Percentiles rank a stretch among this genome's conserved stretches.
phyloP scores from a whole-genome alignment of 176 grass and related monocot genomes.

The Dactylis glomerata region DNA sequence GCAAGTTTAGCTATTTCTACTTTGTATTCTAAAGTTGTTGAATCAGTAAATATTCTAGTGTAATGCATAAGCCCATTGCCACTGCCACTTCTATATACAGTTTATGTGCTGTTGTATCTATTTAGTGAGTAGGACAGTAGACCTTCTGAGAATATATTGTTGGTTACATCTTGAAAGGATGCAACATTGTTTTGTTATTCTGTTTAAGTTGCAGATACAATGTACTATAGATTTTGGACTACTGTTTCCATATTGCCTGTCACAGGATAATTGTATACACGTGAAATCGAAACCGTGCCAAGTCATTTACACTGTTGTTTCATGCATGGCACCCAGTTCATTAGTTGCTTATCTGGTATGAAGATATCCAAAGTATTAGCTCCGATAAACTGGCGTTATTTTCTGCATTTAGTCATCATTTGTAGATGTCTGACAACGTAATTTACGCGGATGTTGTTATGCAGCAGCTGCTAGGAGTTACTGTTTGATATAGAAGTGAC shows the following conservation, averaged over 20 bases:
- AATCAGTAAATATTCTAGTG: background rate
- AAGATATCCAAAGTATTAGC: background rate
- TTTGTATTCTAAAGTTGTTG: background rate
- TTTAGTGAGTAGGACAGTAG: background rate
- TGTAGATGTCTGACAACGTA: background rate
- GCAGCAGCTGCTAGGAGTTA: background rate
- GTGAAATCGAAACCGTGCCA: background rate
- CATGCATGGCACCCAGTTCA: background rate
- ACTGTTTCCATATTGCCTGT: background rate
- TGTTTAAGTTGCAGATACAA: background rate
- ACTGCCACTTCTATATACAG: background rate
- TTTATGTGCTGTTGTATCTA: background rate
- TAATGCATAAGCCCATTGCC: background rate
- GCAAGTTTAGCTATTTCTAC: background rate
- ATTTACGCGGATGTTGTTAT: background rate
- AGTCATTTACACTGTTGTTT: background rate
- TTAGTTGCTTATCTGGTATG: conserved; percentile 4
- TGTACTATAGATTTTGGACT: background rate
- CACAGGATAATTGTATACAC: background rate
- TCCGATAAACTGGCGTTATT: background rate
- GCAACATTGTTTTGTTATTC: background rate
- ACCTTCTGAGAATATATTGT: background rate
- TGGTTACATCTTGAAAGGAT: background rate
- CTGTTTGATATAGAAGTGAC: background rate
- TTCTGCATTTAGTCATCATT: conserved; percentile 14